Evolutionary conservation across 2,329 filamentous ascomycete species (phyloP), one percentile per base, ranked within the genome.

Genomic region (Pyricularia pennisetigena): DNA sequence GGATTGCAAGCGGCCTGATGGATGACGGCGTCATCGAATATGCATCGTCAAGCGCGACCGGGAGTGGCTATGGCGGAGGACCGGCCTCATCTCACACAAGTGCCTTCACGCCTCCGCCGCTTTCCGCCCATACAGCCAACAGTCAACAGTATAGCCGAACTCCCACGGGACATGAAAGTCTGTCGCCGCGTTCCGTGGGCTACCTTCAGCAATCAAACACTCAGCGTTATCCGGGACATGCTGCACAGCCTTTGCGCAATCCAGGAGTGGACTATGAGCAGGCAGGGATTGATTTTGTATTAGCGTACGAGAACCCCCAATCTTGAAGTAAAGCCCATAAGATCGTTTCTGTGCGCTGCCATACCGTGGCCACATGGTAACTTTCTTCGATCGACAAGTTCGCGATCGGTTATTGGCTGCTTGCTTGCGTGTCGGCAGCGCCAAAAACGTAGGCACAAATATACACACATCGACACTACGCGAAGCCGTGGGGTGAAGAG

Each of bases 271-370:
- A 94, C 77, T 90, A 91, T 80, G 90, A 94, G 77, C 90, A 93
- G 77, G 87, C 91, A 73, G 92, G 92, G 76, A 93, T 95, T 81
- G 92, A 95, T 79, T 94, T 95, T 82, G 92, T 95, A 75, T 86
- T 95, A 86, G 90, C 91, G 92, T 95, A 93, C 86, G 91, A 86
- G 76, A 76, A 76, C 78, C 82, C 83, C 78, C 80, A 85, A 86
- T 81, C 86, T 86, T 76, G 85, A 82, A 73, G 66, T 2, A 66
- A 54, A n/a, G 20, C 41, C 41, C 41, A 54, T 8, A 54, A 54
- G 20, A 20, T 6, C n/a, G 41, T 54, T 54, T 7, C 14, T 20
- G n/a, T n/a, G 16, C n/a, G 20, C 20, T 57, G 30, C 61, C 61
- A 32, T 28, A 29, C n/a, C 41, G 20, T 23, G 20, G 24, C 2